A percentile compares a stretch with the other conserved stretches of the same genome.
phyloP scores from a whole-genome alignment of 768 basidiomycete species.

The Kwoniella bestiolae region DNA sequence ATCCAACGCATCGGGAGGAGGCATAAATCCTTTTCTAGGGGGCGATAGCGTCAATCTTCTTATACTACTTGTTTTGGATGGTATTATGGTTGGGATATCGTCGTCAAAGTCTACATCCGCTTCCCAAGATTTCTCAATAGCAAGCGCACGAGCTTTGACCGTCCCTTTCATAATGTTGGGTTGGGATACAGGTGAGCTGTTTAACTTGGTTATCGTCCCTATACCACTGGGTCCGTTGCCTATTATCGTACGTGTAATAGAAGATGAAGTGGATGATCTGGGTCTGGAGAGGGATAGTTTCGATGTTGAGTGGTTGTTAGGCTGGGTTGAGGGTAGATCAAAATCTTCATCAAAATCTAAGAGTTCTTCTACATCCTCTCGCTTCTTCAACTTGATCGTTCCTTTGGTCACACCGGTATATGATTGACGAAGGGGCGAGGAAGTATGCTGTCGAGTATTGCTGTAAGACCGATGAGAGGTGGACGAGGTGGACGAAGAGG shows the following conservation, averaged over 20 bases:
- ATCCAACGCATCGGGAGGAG: constrained; percentile 39
- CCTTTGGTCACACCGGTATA: constrained; percentile 15
- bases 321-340: constrained; percentile 14
- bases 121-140: constrained; percentile 38
- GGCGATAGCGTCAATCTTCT: constrained; percentile 28
- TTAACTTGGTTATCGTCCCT: constrained; percentile 43
- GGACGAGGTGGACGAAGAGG: constrained; percentile 18
- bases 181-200: not conserved
- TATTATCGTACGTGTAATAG: constrained; percentile 31
- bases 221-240: constrained; percentile 41
- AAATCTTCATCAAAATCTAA: constrained; percentile 11
- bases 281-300: not conserved
- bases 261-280: constrained; percentile 19
- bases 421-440: constrained; percentile 20
- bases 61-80: not conserved
- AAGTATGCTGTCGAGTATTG: constrained; percentile 11
- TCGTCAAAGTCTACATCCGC: constrained; percentile 40
- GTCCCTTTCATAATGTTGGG: constrained; percentile 11
- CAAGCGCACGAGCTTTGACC: constrained; percentile 30
- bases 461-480: constrained; percentile 18
- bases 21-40: constrained; percentile 17
- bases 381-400: constrained; percentile 27
- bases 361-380: constrained; percentile 13
- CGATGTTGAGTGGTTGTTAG: not conserved
- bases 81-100: not conserved